A percentile compares a stretch with the other conserved stretches of the same genome.
Evolutionary conservation across 1,284 basidiomycete species (phyloP).

Genomic region (Leucoagaricus sp.): DNA sequence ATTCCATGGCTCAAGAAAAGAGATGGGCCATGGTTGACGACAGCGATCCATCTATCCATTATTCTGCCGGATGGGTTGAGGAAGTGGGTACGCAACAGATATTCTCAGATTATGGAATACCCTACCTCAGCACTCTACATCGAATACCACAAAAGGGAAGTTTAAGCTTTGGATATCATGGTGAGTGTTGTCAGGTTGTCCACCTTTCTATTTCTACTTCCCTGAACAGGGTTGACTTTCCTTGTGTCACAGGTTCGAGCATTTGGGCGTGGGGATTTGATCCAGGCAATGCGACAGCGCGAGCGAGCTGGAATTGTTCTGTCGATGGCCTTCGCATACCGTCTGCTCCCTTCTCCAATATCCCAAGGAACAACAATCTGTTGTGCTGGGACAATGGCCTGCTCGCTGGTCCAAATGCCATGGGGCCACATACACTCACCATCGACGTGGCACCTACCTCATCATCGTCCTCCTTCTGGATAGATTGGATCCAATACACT

Average conservation of each 20-base stretch:
- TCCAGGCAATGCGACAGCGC: neutral
- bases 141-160: neutral
- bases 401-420: neutral
- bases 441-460: neutral
- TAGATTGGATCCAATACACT: neutral
- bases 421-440: neutral
- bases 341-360: neutral
- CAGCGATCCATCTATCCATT: neutral
- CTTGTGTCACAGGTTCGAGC: neutral
- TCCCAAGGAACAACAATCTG: neutral
- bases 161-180: neutral
- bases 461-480: neutral
- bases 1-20: neutral
- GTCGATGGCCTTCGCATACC: neutral
- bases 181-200: neutral
- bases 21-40: neutral
- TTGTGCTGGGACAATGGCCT: neutral
- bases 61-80: neutral
- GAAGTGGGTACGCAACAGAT: neutral
- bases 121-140: neutral
- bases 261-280: neutral
- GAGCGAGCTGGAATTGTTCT: neutral
- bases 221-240: too few relatives aligned
- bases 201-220: neutral
- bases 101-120: neutral